phyloP scores from a whole-genome alignment of 2,329 filamentous ascomycete species.

The Colletotrichum nymphaeae region DNA sequence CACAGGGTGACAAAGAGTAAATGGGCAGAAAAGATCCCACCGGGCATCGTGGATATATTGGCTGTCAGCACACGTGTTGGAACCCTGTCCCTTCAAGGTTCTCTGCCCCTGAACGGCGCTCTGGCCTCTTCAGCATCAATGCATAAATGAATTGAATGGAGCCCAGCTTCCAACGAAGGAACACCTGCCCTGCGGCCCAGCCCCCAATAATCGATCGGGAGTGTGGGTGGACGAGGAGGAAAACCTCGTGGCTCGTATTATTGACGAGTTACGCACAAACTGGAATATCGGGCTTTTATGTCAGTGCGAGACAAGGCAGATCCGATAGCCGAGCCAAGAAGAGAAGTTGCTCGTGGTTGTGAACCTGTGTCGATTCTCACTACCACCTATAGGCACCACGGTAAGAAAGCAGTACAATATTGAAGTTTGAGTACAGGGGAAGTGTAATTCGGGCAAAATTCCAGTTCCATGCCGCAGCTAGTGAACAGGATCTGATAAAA shows the following conservation, averaged over 20 bases:
- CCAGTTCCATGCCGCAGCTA: not conserved
- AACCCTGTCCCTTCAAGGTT: not conserved
- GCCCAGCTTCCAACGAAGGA: not conserved
- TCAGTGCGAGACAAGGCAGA: conserved; percentile 31
- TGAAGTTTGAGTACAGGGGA: not conserved
- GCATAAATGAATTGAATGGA: not conserved
- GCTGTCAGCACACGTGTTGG: not conserved
- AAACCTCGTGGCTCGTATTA: conserved; percentile 6
- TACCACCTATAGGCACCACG: not conserved
- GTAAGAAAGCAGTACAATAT: not conserved
- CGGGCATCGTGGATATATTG: not conserved
- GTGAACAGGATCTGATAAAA: not conserved
- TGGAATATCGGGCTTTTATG: not conserved
- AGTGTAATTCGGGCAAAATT: not conserved
- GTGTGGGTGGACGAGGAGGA: conserved; percentile 5
- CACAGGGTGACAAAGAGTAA: not conserved
- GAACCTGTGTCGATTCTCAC: not conserved
- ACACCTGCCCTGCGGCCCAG: not conserved
- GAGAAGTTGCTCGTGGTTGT: not conserved
- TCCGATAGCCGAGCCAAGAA: conserved; percentile 30
- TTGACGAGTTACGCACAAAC: not conserved
- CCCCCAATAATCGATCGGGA: not conserved
- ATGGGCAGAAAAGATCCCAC: not conserved
- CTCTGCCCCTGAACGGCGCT: not conserved
- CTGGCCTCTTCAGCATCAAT: not conserved